Base-by-base conservation (phyloP, 257 asterid species). In the Nicotiana obtusifolia region DNA sequence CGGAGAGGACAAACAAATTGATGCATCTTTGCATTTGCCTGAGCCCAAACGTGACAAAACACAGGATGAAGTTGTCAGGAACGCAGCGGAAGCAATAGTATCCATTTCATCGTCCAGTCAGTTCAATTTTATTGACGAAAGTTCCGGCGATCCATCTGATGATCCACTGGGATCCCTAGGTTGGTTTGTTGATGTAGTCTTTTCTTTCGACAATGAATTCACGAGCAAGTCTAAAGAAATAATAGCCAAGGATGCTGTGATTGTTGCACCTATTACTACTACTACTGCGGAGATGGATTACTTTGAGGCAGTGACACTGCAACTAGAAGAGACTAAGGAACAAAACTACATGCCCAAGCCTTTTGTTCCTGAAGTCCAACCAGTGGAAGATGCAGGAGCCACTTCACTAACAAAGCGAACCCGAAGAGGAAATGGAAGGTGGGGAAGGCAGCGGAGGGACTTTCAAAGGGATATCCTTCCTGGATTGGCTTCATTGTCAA, bases 381-480 rank as follows among this genome's bases (percentile, higher is more conserved):
- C 83, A 28, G 81, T 65, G 16, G 97, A 91, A 77, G 97, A 91
- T 20, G 53, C 78, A 2, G 97, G 88, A 30, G 80, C 86, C 62
- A 84, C 77, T 66, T 22, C 87, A 0, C 81, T 85, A 7, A 41
- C 87, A 24, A 82, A 83, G 10, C 82, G 97, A 83, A 64, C 95
- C 49, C 85, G 99, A 71, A 94, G 97, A 89, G 99, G 97, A 16
- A 97, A 91, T 66, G 37, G 95, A 7, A 90, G 95, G 89, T 92
- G 98, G 90, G 99, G 98, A 77, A 91, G 98, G 85, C 98, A 90
- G 57, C 83, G 97, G 68, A 90, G 95, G 90, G 98, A 96, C 84
- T 96, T 96, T 76, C 99, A 94, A 85, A 56, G 97, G 87, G 99
- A 94, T 82, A 93, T 92, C 64, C 99, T 96, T 37, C 99, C 98